Conservation (phyloP, 1,284 basidiomycete genomes). For the Cryptococcus sp. region DNA sequence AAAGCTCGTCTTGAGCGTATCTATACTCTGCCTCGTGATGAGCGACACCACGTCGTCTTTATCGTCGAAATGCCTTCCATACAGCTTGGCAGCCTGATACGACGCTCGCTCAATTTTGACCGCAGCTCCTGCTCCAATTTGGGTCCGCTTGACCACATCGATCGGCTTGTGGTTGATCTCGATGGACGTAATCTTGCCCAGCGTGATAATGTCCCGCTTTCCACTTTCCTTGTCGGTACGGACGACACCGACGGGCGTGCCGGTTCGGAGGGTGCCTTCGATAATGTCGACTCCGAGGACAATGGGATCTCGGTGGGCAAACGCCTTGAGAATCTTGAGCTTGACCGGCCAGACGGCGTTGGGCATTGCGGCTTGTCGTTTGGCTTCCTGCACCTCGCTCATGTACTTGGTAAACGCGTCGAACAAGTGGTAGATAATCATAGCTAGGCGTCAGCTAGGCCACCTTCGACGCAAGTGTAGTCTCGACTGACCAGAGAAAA, state of each 20-base stretch:
- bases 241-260: constrained; percentile 93
- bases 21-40: constrained; percentile 87
- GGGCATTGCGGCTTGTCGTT: constrained; percentile 83
- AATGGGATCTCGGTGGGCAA: constrained; percentile 95
- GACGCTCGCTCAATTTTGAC: constrained; percentile 98
- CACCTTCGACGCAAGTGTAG: background rate
- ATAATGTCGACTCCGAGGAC: constrained; percentile 96
- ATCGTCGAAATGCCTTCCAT: constrained; percentile 78
- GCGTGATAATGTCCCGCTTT: constrained; percentile 82
- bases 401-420: constrained; percentile 98
- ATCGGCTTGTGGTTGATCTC: constrained; percentile 90
- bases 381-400: constrained; percentile 85
- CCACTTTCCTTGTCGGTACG: constrained; percentile 72
- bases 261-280: constrained; percentile 86
- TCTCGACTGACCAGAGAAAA: constrained; percentile 73
- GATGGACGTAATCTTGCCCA: constrained; percentile 92
- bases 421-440: constrained; percentile 97
- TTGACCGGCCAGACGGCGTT: constrained; percentile 97
- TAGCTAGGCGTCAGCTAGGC: constrained; percentile 19
- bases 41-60: constrained; percentile 90
- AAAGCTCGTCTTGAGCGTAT: constrained; percentile 87
- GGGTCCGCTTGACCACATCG: constrained; percentile 78
- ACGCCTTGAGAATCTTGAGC: constrained; percentile 84
- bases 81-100: constrained; percentile 92
- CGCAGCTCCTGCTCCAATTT: constrained; percentile 92